These are phyloP conservation scores for Aspergillus sojae DNA, from an alignment of 2,329 filamentous ascomycete species.

Conservation along the genomic window DNA sequence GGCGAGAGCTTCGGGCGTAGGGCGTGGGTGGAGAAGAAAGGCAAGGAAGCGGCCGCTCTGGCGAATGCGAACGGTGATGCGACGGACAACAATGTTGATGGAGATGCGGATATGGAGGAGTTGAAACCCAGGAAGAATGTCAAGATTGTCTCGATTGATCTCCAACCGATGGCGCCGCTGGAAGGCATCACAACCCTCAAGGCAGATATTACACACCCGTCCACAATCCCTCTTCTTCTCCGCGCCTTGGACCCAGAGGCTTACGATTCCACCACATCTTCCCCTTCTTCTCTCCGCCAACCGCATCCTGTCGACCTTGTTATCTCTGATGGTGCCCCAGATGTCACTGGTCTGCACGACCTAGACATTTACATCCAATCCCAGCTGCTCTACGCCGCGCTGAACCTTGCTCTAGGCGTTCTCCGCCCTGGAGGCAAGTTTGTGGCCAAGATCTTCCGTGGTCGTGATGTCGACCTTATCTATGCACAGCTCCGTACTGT, in stretches of 20 bases:
- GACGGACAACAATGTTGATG: constrained; percentile 33
- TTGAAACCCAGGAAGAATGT: constrained; percentile 67
- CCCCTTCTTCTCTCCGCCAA: constrained; percentile 52
- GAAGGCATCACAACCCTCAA: constrained; percentile 90
- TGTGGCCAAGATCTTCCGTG: constrained; percentile 96
- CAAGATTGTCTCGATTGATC: constrained; percentile 92
- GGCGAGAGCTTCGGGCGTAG: constrained; percentile 85
- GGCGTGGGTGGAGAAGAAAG: constrained; percentile 84
- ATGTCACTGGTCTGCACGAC: constrained; percentile 95
- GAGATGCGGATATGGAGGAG: constrained; percentile 31
- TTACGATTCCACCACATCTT: constrained; percentile 46
- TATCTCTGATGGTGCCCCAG: constrained; percentile 90
- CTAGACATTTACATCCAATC: constrained; percentile 98
- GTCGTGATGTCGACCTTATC: constrained; percentile 90
- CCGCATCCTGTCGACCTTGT: constrained; percentile 87
- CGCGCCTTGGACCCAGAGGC: constrained; percentile 77
- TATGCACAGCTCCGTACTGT: constrained; percentile 93
- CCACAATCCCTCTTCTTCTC: constrained; percentile 86
- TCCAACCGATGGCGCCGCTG: constrained; percentile 93
- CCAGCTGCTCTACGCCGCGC: constrained; percentile 88
- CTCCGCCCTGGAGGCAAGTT: constrained; percentile 92
- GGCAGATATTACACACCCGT: constrained; percentile 96
- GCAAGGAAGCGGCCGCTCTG: constrained; percentile 51
- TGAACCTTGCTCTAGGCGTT: constrained; percentile 91
- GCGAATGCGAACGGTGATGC: constrained; percentile 21